Evolutionary conservation across 1,284 basidiomycete genomes (phyloP).

Genomic region (Apiotrichum akiyoshidainum): DNA sequence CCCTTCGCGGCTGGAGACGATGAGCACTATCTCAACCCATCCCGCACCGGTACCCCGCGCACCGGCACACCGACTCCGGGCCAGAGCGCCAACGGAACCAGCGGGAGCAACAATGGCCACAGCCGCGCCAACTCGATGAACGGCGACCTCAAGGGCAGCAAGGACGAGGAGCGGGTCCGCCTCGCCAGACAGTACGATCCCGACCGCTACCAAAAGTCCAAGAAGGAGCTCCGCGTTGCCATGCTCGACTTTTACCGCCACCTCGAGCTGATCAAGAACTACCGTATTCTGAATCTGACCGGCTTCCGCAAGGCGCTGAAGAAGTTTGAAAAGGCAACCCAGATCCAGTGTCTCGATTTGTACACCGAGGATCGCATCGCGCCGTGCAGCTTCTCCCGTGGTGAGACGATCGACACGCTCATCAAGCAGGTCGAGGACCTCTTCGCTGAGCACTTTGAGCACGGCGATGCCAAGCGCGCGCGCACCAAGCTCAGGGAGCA

Average conservation of each 20-base stretch:
- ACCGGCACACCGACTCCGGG: not conserved
- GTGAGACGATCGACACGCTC: slow-evolving; percentile 62
- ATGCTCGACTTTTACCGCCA: slow-evolving; percentile 81
- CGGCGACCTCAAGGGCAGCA: not conserved
- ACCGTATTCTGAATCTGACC: slow-evolving; percentile 78
- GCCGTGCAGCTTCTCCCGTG: slow-evolving; percentile 52
- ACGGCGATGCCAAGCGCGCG: slow-evolving; percentile 79
- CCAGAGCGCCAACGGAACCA: not conserved
- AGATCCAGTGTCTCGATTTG: slow-evolving; percentile 58
- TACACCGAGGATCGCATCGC: slow-evolving; percentile 73
- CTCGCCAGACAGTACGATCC: slow-evolving; percentile 56
- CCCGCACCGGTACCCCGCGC: not conserved
- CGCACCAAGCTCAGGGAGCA: slow-evolving; percentile 64
- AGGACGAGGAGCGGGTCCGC: not conserved
- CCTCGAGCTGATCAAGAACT: slow-evolving; percentile 75
- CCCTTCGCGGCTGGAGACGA: slow-evolving; percentile 17
- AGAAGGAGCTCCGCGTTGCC: slow-evolving; percentile 75
- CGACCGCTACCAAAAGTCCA: slow-evolving; percentile 75
- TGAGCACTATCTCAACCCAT: not conserved
- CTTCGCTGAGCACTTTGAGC: slow-evolving; percentile 72
- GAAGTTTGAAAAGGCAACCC: slow-evolving; percentile 86
- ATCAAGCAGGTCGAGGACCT: slow-evolving; percentile 69
- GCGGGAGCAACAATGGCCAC: not conserved
- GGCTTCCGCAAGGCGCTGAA: slow-evolving; percentile 89
- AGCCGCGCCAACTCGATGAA: slow-evolving; percentile 2